These are phyloP conservation scores for Blumeria graminis DNA, from an alignment of 2,329 filamentous ascomycete species.

Conservation along the genomic window DNA sequence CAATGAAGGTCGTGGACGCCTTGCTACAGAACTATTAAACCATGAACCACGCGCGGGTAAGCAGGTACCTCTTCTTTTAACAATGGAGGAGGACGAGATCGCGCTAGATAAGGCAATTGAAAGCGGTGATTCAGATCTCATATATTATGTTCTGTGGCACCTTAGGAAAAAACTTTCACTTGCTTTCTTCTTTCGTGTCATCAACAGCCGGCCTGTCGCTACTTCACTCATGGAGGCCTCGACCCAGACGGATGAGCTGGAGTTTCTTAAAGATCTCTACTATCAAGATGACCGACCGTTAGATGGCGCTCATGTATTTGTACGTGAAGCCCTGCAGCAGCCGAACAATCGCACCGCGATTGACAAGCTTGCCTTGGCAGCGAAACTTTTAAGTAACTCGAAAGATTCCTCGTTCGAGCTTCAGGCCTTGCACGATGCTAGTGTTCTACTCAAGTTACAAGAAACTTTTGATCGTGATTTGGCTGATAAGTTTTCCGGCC, in stretches of 20 bases:
- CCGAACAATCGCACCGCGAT: conserved; percentile 41
- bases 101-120: conserved; percentile 92
- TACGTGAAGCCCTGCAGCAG: conserved; percentile 61
- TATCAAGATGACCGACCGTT: conserved; percentile 87
- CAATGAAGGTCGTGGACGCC: conserved; percentile 69
- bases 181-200: conserved; percentile 74
- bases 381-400: conserved; percentile 60
- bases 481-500: conserved; percentile 49
- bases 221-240: conserved; percentile 75
- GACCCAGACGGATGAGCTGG: conserved; percentile 50
- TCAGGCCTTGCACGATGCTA: conserved; percentile 54
- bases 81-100: conserved; percentile 87
- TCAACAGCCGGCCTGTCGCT: conserved; percentile 66
- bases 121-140: conserved; percentile 78
- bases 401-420: conserved; percentile 58
- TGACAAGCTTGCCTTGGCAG: conserved; percentile 74
- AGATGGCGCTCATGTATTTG: conserved; percentile 69
- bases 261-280: conserved; percentile 80
- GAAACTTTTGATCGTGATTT: conserved; percentile 71
- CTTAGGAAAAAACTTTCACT: conserved; percentile 77
- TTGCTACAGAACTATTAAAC: conserved; percentile 78
- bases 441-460: conserved; percentile 60
- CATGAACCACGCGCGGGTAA: conserved; percentile 88
- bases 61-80: conserved; percentile 77
- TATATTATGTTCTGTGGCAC: conserved; percentile 71